A percentile compares a stretch with the other conserved stretches of the same genome.
Conservation (phyloP, 163 green algal species). For the Scenedesmus sp. region DNA sequence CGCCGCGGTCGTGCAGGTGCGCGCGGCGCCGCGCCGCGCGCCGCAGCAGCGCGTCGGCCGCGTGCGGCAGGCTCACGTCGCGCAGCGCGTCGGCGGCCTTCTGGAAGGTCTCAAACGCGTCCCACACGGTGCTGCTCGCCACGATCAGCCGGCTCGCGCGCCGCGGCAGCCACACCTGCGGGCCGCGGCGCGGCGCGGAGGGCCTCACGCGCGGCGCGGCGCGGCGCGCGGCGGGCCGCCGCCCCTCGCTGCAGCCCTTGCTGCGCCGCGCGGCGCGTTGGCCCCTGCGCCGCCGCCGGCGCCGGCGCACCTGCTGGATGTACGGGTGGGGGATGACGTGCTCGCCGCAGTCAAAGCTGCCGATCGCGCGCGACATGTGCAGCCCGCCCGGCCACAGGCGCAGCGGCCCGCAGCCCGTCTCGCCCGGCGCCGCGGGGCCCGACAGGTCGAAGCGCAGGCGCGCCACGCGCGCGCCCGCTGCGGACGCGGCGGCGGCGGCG, state of each 20-base stretch:
- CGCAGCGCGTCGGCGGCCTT: slow-evolving; percentile 30
- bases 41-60: slow-evolving; percentile 25
- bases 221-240: no score
- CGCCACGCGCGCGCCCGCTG: slow-evolving; percentile 34
- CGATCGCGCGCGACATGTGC: slow-evolving; percentile 36
- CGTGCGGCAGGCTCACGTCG: slow-evolving; percentile 11
- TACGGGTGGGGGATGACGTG: slow-evolving; percentile 29
- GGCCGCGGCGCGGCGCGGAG: background rate
- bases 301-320: slow-evolving; percentile 28
- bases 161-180: slow-evolving; percentile 31
- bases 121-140: slow-evolving; percentile 32
- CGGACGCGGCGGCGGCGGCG: background rate
- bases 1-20: background rate
- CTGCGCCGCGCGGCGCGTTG: background rate
- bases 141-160: slow-evolving; percentile 42
- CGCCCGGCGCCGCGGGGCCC: background rate
- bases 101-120: slow-evolving; percentile 36
- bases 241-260: background rate
- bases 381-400: slow-evolving; percentile 44
- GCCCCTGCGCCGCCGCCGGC: no score
- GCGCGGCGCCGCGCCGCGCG: slow-evolving; percentile 10
- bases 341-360: slow-evolving; percentile 3
- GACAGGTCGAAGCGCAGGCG: slow-evolving; percentile 39
- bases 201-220: no score
- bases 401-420: slow-evolving; percentile 37